Percentiles rank a stretch among this genome's conserved stretches.
Conservation (phyloP, 305 asterid species). For the Stenogyne calaminthoides region DNA sequence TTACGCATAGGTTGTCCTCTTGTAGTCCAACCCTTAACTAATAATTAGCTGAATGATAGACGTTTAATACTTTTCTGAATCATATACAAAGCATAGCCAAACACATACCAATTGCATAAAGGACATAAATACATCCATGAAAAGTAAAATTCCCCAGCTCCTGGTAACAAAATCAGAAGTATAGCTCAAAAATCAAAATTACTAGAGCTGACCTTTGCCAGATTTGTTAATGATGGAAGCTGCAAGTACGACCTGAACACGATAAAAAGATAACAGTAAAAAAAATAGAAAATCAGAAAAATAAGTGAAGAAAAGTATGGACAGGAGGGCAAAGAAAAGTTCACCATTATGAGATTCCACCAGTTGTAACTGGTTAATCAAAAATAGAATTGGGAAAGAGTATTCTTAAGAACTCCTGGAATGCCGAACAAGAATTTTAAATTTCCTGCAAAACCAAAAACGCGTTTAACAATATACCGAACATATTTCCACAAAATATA, state of each 20-base stretch:
- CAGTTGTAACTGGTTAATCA: background rate
- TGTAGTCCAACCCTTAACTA: background rate
- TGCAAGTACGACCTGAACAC: slow-evolving; percentile 83
- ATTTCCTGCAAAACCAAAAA: slow-evolving; percentile 11
- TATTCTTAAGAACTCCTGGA: slow-evolving; percentile 29
- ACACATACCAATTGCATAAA: background rate
- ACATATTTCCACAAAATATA: background rate
- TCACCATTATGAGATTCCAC: slow-evolving; percentile 2
- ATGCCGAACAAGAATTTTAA: slow-evolving; percentile 25
- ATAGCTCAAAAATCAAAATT: slow-evolving; percentile 6
- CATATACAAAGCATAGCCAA: background rate
- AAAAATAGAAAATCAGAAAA: background rate
- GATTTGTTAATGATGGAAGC: slow-evolving; percentile 83
- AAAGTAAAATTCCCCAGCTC: background rate
- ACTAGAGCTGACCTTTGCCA: slow-evolving; percentile 69
- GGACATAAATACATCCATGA: background rate
- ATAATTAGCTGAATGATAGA: background rate
- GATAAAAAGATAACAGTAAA: slow-evolving; percentile 15
- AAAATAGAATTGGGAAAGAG: background rate
- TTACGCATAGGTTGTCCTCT: background rate
- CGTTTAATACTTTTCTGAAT: background rate
- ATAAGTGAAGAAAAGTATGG: background rate
- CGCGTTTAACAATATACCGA: background rate
- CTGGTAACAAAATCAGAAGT: slow-evolving; percentile 5
- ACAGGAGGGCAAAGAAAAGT: background rate